Base-by-base conservation (phyloP, 208 protist species). In the Leishmania amazonensis region DNA sequence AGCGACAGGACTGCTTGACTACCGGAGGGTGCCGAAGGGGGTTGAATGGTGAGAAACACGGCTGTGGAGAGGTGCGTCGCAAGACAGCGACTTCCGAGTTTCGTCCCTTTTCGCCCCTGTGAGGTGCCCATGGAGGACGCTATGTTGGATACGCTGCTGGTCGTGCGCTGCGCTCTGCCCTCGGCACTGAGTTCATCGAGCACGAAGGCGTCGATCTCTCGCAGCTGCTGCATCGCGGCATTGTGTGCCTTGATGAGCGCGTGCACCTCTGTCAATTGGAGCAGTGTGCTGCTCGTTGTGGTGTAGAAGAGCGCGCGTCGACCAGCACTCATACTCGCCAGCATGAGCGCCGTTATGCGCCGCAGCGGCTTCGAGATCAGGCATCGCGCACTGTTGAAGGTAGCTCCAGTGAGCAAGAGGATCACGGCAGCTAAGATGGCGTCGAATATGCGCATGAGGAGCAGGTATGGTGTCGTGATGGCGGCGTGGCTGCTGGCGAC, bases 161-260 rank as follows among this genome's bases (percentile, higher is more conserved):
- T 35, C 6, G 0, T 3, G 72, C 47, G 49, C 15, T 19, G 42
- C 28, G 72, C 7, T 2, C 15, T n/a, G 49, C 38, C n/a, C 19
- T 9, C 42, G 19, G 49, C 68, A 31, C 47, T 74, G 13, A 81
- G 58, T 9, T 42, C 58, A 21, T 51, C 24, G 0, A 80, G 83
- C 5, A 86, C 40, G 71, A 86, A 86, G 54, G 72, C 53, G 75
- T 86, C 71, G 51, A 86, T 78, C 35, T 71, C 54, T n/a, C 76
- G 78, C 65, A 87, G 79, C 7, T 54, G 83, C 17, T 31, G 15
- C 70, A 80, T 64, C 2, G 75, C 35, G 40, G 35, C 38, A 42
- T 73, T 81, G 81, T 87, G 83, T 40, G 84, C 83, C 54, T 58
- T 4, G n/a, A 83, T 47, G 64, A 86, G 74, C 79, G 11, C 40